Evolutionary conservation across 139 green algal species (phyloP).

Genomic region (Chlamydomonas incerta): DNA sequence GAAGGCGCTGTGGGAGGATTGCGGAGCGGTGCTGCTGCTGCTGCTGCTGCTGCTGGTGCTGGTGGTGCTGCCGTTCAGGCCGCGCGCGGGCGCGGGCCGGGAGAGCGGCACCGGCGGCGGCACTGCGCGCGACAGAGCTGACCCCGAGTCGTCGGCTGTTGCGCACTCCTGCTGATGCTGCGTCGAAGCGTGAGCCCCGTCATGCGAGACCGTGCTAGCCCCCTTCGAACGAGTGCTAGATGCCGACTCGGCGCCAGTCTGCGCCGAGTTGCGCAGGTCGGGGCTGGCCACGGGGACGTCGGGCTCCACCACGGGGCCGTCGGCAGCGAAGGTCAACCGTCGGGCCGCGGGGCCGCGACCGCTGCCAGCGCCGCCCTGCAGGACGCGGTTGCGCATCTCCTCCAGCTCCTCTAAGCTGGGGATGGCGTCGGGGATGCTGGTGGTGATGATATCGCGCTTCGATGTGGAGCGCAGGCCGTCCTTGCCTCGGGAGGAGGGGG

Average conservation of each 20-base stretch:
- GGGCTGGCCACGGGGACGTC: no score
- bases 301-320: no score
- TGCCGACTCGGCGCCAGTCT: neutral
- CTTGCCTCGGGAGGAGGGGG: neutral
- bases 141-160: neutral
- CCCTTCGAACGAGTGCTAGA: neutral
- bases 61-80: neutral
- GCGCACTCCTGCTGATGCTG: neutral
- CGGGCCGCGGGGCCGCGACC: no score
- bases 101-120: neutral
- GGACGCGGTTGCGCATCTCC: neutral
- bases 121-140: neutral
- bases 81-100: neutral
- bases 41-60: no score
- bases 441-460: neutral
- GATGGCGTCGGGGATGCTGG: conserved; percentile 16
- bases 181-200: neutral
- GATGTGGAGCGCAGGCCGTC: neutral
- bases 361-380: neutral
- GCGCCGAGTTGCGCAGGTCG: neutral
- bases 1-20: no score
- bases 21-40: no score
- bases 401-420: conserved; percentile 22
- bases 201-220: no score
- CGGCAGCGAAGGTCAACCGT: no score